phyloP scores from a whole-genome alignment of 768 basidiomycete genomes.

The Serendipita sp. region DNA sequence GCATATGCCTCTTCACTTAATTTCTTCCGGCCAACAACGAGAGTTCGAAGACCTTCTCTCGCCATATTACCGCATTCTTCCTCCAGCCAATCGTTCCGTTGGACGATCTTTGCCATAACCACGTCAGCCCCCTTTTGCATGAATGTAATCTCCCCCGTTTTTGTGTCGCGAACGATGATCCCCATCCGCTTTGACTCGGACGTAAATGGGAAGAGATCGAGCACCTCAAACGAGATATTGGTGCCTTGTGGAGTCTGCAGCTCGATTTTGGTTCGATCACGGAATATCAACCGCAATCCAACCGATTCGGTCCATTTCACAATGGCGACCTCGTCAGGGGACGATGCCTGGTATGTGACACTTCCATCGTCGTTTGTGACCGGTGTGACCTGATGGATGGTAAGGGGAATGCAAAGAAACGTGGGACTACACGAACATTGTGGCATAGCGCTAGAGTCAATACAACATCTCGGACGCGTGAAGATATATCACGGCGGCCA shows the following conservation, averaged over 20 bases:
- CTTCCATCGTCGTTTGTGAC: conserved; percentile 87
- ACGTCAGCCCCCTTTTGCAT: conserved; percentile 96
- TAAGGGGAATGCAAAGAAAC: neutral
- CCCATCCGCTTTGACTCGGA: conserved; percentile 99
- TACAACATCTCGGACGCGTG: conserved; percentile 81
- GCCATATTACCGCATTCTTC: conserved; percentile 99
- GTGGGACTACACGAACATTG: conserved; percentile 43
- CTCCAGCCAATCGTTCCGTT: conserved; percentile 96
- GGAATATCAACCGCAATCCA: conserved; percentile 72
- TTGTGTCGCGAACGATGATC: conserved; percentile 72
- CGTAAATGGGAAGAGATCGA: conserved; percentile 95
- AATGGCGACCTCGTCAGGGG: conserved; percentile 97
- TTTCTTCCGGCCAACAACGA: conserved; percentile 78
- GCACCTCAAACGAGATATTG: conserved; percentile 59
- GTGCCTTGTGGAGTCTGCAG: conserved; percentile 55
- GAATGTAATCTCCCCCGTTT: conserved; percentile 68
- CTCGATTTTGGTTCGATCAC: conserved; percentile 83
- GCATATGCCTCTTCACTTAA: conserved; percentile 52
- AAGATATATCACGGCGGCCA: conserved; percentile 88
- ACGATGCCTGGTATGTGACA: conserved; percentile 95
- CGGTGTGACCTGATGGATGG: conserved; percentile 63
- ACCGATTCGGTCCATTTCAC: conserved; percentile 95
- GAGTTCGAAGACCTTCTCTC: conserved; percentile 81
- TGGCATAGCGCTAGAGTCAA: conserved; percentile 89
- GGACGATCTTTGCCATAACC: conserved; percentile 92